Base-by-base conservation (phyloP, 2,329 filamentous ascomycete species). In the Ascochyta clinopodiicola region DNA sequence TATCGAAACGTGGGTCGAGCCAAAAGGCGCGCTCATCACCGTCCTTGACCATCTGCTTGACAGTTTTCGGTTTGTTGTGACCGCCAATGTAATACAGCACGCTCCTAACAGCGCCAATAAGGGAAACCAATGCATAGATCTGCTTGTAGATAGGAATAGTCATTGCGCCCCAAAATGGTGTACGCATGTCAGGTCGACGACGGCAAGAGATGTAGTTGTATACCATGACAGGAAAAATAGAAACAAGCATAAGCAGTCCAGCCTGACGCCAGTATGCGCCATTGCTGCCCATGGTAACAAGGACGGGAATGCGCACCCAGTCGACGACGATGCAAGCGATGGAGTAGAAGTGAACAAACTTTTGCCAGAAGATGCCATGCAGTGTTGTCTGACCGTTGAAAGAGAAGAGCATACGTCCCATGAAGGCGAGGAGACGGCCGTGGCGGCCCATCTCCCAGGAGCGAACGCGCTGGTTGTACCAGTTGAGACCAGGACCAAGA, bases 391-490 rank as follows among this genome's bases (percentile, higher is more conserved):
- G 53, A 1, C 49, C 49, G 9, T 54, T 54, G 27, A 62, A 25
- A 2, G 61, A 64, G 6, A 62, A 49, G 0, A 64, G 25, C 46
- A 64, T 50, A 10, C 46, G 52, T 3, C 52, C 42, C 10, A 50
- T 45, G 31, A 60, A 64, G 9, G 57, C 59, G 27, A 64, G 32
- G n/a, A 64, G 57, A 12, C 57, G 57, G 15, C 59, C 59, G 27
- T 64, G 61, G 13, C 59, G 59, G 13, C 61, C 61, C 61, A 64
- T 64, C 24, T 64, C 61, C 61, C 61, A 64, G 0, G 59, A 60
- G 7, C 51, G 45, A 10, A 56, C 39, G 9, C 61, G 57, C 37
- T 62, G 61, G 22, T 62, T 62, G 40, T 52, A 64, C 59, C 61
- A 62, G 19, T 62, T 62, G 24, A 64, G 57, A 10, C 60, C 61